Percentiles rank a stretch among this genome's conserved stretches.
Conservation (phyloP, 73 alveolate genomes). For the Uronychia binucleata region DNA sequence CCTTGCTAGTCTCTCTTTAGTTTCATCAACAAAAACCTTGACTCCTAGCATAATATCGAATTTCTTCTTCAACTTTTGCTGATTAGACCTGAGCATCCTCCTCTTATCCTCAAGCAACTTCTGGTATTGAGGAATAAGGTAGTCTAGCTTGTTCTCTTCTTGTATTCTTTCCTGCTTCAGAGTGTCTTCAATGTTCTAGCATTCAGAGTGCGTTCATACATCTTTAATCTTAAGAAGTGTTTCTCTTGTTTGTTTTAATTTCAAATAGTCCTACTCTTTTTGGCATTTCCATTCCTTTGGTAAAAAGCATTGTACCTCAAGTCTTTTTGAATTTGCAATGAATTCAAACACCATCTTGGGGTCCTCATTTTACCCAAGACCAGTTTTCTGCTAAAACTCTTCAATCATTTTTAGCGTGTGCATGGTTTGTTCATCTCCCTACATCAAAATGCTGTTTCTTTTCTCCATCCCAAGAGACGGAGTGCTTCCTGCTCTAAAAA, state of each 20-base stretch:
- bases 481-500: not conserved
- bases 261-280: not conserved
- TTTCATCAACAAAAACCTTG: not conserved
- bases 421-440: not conserved
- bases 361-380: slow-evolving; percentile 5
- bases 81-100: not conserved
- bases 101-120: not conserved
- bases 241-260: not conserved
- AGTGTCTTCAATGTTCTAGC: not conserved
- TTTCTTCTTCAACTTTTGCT: not conserved
- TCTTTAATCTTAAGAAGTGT: not conserved
- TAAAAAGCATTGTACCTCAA: not conserved
- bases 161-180: not conserved
- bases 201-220: not conserved
- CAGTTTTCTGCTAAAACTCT: not conserved
- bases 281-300: slow-evolving; percentile 5
- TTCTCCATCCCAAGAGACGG: not conserved
- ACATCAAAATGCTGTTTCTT: not conserved
- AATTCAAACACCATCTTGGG: slow-evolving; percentile 5
- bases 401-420: not conserved
- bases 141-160: not conserved
- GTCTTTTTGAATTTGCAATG: slow-evolving; percentile 8
- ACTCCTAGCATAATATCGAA: not conserved
- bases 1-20: not conserved
- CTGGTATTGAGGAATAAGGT: not conserved